phyloP scores from a whole-genome alignment of 768 basidiomycete species.

The Tricholoma matsutake region DNA sequence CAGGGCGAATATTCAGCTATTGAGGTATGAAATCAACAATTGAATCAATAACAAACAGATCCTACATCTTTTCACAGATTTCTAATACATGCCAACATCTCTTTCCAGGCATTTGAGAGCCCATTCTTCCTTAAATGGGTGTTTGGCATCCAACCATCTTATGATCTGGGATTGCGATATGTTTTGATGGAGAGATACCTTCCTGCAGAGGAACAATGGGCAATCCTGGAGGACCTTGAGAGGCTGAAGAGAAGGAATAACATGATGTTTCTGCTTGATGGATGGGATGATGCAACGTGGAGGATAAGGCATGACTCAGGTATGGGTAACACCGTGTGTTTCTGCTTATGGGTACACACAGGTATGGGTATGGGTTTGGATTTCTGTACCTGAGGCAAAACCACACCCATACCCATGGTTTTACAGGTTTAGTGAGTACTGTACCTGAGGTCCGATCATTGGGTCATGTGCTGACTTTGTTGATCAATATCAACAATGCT shows the following conservation, averaged over 20 bases:
- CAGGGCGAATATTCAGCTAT: too few species aligned
- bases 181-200: conserved; percentile 1
- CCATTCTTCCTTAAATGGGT: not conserved
- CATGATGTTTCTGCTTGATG: conserved; percentile 3
- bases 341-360: too few species aligned
- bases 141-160: not conserved
- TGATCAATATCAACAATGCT: too few species aligned
- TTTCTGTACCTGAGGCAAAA: too few species aligned
- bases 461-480: too few species aligned
- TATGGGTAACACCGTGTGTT: too few species aligned
- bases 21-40: not conserved
- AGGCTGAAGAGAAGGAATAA: not conserved
- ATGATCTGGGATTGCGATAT: not conserved
- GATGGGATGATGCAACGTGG: conserved; percentile 4
- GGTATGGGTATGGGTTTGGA: too few species aligned
- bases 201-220: not conserved
- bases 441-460: too few species aligned
- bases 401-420: too few species aligned
- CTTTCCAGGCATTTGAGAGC: not conserved
- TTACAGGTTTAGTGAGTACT: too few species aligned
- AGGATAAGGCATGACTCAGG: too few species aligned
- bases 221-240: not conserved
- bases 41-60: not conserved
- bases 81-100: not conserved
- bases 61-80: not conserved